These are phyloP conservation scores for Fusarium pseudocircinatum DNA, from an alignment of 2,329 filamentous ascomycete genomes.

Conservation along the genomic window DNA sequence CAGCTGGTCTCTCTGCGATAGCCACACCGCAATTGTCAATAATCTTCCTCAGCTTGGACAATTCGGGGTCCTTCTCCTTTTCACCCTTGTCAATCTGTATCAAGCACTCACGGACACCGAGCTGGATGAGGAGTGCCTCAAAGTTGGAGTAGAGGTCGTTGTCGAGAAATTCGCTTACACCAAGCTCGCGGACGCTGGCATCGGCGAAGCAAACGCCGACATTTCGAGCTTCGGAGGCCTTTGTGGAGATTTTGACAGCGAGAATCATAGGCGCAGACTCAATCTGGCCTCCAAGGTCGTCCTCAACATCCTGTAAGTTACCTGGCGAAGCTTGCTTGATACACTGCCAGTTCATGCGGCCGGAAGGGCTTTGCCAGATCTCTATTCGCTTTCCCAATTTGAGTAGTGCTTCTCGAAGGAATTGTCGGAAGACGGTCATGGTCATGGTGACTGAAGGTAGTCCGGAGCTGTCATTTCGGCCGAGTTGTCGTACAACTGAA, in stretches of 20 bases:
- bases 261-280: slow-evolving; percentile 94
- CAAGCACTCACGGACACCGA: slow-evolving; percentile 93
- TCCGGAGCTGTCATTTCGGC: slow-evolving; percentile 82
- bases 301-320: slow-evolving; percentile 96
- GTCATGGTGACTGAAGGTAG: slow-evolving; percentile 96
- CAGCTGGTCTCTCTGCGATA: slow-evolving; percentile 78
- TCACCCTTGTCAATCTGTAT: slow-evolving; percentile 81
- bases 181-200: slow-evolving; percentile 93
- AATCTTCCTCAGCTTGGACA: slow-evolving; percentile 87
- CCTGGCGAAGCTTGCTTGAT: slow-evolving; percentile 93
- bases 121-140: slow-evolving; percentile 93
- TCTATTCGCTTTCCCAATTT: slow-evolving; percentile 90
- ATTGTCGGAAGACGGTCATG: slow-evolving; percentile 92
- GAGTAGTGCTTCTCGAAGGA: slow-evolving; percentile 93
- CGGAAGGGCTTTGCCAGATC: slow-evolving; percentile 80
- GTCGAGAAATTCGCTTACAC: slow-evolving; percentile 98
- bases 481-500: slow-evolving; percentile 90
- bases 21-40: slow-evolving; percentile 93
- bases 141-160: slow-evolving; percentile 99
- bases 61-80: slow-evolving; percentile 88
- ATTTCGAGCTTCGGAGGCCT: slow-evolving; percentile 82
- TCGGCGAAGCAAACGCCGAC: slow-evolving; percentile 98
- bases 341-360: slow-evolving; percentile 91
- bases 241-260: slow-evolving; percentile 92
- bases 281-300: slow-evolving; percentile 87